Evolutionary conservation across 257 asterid species (phyloP).

Genomic region (Fraxinus americana): DNA sequence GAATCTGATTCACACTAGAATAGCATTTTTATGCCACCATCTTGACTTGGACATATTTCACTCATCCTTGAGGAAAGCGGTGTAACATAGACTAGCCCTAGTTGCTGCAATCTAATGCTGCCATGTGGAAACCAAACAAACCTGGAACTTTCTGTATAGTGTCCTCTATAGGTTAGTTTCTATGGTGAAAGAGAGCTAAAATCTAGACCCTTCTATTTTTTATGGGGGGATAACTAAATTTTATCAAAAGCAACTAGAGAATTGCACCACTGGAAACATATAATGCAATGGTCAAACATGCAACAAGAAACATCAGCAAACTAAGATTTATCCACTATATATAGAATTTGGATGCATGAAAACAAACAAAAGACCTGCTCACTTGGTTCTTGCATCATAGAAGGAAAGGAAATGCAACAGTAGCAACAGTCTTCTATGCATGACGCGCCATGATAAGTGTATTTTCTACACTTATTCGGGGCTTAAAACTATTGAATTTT

Average conservation of each 20-base stretch:
- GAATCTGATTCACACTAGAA: background rate
- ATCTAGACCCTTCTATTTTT: background rate
- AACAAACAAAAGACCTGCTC: background rate
- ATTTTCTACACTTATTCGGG: too few species aligned
- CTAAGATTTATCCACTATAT: background rate
- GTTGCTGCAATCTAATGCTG: background rate
- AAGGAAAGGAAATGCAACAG: background rate
- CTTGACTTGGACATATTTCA: background rate
- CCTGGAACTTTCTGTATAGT: background rate
- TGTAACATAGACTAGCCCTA: background rate
- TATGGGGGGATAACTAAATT: background rate
- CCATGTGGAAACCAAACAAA: background rate
- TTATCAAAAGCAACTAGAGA: background rate
- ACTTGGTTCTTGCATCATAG: background rate
- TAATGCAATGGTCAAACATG: background rate
- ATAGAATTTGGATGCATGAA: background rate
- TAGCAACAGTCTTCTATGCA: background rate
- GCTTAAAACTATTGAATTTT: too few species aligned
- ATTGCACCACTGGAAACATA: background rate
- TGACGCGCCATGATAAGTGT: background rate
- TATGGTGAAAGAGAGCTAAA: background rate
- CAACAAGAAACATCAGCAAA: background rate
- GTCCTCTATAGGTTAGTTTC: background rate
- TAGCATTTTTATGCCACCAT: background rate
- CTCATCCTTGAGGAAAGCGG: background rate